These are phyloP conservation scores for Discostella stelligera DNA, from an alignment of 352 stramenopile genomes.

Conservation along the genomic window DNA sequence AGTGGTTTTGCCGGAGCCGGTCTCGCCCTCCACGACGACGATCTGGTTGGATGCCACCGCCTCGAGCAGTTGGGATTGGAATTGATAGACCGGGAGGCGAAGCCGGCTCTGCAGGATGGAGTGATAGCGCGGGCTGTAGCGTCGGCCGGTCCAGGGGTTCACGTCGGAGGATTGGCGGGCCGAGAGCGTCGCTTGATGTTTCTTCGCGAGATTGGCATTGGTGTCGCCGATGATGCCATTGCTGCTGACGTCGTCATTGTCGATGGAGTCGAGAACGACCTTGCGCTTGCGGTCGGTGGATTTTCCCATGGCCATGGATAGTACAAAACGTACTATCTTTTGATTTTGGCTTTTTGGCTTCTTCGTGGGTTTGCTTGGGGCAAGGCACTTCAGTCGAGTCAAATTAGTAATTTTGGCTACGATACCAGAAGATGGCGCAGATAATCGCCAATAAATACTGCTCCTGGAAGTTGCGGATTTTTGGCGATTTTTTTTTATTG, in stretches of 20 bases:
- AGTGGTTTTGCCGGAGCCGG: conserved; percentile 91
- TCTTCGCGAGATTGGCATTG: not conserved
- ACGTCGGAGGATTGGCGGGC: conserved; percentile 52
- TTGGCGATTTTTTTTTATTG: no score
- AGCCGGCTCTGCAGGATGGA: conserved; percentile 87
- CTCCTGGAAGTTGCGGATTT: no score
- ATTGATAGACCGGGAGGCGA: conserved; percentile 90
- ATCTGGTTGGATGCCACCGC: conserved; percentile 88
- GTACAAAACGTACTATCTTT: no score
- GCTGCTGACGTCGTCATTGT: not conserved
- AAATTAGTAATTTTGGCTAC: not conserved
- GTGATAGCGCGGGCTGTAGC: conserved; percentile 91
- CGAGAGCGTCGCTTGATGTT: conserved; percentile 20
- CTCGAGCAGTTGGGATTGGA: conserved; percentile 86
- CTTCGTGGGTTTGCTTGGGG: no score
- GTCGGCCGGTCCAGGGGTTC: conserved; percentile 90
- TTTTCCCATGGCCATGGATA: no score
- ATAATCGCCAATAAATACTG: no score
- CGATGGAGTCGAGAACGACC: conserved; percentile 19
- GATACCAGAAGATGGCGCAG: no score
- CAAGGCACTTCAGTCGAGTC: not conserved
- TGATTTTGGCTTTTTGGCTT: no score
- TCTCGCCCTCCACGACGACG: conserved; percentile 98
- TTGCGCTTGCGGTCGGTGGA: conserved; percentile 38
- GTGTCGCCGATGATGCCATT: not conserved